Conservation (phyloP, 2,329 filamentous ascomycete species). For the Basipetospora sp. region DNA sequence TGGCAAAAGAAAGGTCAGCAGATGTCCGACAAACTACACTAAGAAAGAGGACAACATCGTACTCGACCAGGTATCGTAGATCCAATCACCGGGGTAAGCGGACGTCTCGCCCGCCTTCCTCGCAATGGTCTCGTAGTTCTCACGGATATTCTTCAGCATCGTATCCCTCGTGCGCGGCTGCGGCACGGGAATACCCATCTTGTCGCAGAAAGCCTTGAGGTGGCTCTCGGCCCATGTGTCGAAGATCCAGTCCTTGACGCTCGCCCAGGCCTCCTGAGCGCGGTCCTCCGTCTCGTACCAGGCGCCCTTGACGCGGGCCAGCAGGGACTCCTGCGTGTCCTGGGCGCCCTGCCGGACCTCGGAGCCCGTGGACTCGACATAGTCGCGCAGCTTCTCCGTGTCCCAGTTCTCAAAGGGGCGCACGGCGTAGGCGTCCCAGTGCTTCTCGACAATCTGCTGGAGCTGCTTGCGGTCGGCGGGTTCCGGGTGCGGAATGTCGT, state of each 20-base stretch:
- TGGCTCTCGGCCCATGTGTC: constrained; percentile 91
- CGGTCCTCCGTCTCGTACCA: constrained; percentile 74
- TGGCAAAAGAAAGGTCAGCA: too few relatives aligned
- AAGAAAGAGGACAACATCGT: background rate
- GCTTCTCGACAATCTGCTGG: constrained; percentile 74
- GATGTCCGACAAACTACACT: too few relatives aligned
- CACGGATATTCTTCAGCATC: constrained; percentile 60
- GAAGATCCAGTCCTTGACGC: constrained; percentile 79
- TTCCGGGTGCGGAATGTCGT: constrained; percentile 80
- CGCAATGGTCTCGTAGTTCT: constrained; percentile 66
- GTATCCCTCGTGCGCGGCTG: constrained; percentile 77
- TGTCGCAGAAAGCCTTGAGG: constrained; percentile 83
- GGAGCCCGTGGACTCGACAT: constrained; percentile 35
- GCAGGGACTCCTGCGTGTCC: constrained; percentile 53
- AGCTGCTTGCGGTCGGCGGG: constrained; percentile 86
- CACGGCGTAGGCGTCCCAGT: constrained; percentile 70
- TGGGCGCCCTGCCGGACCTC: constrained; percentile 34
- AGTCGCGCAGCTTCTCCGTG: constrained; percentile 48
- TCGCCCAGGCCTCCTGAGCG: constrained; percentile 54
- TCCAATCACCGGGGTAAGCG: constrained; percentile 87
- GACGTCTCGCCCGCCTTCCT: constrained; percentile 61
- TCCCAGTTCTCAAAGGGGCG: constrained; percentile 69
- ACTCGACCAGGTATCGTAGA: constrained; percentile 72
- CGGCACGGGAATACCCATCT: constrained; percentile 71
- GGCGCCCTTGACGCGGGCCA: constrained; percentile 52